Evolutionary conservation across 139 green algal species (phyloP).

Genomic region (Gonium pectorale): DNA sequence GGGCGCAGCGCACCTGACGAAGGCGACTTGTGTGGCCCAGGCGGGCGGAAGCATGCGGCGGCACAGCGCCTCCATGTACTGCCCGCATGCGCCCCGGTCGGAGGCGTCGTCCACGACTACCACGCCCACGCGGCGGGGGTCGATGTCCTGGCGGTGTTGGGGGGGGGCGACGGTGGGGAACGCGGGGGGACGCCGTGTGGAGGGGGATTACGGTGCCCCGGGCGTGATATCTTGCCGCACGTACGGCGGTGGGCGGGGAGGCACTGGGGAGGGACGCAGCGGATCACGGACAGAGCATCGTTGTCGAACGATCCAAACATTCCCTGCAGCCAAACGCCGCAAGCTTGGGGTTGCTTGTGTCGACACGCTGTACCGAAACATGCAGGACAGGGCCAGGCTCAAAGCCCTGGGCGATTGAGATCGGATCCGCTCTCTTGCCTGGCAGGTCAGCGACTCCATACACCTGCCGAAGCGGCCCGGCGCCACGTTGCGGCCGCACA

Average conservation of each 20-base stretch:
- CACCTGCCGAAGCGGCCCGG: slow-evolving; percentile 18
- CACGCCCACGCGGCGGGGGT: neutral
- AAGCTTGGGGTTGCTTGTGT: too few relatives aligned
- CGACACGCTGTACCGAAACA: neutral
- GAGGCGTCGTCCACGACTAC: slow-evolving; percentile 46
- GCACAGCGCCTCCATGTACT: neutral
- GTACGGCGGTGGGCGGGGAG: too few relatives aligned
- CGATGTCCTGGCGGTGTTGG: neutral
- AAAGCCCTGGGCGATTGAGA: neutral
- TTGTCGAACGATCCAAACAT: too few relatives aligned
- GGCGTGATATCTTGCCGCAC: too few relatives aligned
- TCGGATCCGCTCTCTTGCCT: too few relatives aligned
- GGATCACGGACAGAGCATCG: too few relatives aligned
- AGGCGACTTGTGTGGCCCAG: neutral
- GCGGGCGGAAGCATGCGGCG: neutral
- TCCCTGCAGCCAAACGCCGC: too few relatives aligned
- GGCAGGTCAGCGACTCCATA: slow-evolving; percentile 16
- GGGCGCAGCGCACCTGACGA: neutral
- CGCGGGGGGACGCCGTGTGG: too few relatives aligned
- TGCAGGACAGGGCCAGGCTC: neutral
- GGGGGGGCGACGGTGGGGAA: too few relatives aligned
- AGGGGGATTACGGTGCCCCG: too few relatives aligned
- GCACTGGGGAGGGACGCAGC: too few relatives aligned
- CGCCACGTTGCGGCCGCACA: slow-evolving; percentile 32
- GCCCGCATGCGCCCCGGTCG: neutral